Conservation (phyloP, 2,329 filamentous ascomycete genomes). For the Ilyonectria destructans region DNA sequence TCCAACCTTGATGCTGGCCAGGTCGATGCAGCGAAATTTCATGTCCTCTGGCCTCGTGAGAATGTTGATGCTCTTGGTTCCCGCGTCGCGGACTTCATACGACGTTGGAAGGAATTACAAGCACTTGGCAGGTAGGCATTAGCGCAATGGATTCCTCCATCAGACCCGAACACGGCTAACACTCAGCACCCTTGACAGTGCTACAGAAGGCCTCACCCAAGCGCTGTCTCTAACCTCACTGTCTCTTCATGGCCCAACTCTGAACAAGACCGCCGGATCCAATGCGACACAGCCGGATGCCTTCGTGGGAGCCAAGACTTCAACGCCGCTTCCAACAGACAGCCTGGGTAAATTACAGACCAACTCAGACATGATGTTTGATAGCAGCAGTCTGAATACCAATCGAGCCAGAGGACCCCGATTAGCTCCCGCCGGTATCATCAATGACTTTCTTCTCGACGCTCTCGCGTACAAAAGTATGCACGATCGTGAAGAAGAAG, state of each 20-base stretch:
- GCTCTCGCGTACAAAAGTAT: constrained; percentile 53
- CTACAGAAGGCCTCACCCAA: neutral
- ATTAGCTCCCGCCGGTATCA: constrained; percentile 39
- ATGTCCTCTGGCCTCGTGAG: constrained; percentile 38
- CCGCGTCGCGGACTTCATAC: constrained; percentile 11
- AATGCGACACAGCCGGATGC: neutral
- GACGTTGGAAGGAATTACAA: neutral
- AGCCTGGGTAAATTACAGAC: neutral
- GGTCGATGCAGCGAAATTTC: constrained; percentile 28
- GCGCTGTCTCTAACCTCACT: neutral
- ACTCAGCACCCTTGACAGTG: neutral
- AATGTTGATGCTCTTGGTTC: constrained; percentile 10
- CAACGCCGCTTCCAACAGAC: neutral
- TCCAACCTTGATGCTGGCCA: neutral
- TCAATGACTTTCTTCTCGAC: constrained; percentile 54
- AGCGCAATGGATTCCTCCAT: neutral
- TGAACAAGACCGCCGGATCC: neutral
- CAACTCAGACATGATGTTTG: neutral
- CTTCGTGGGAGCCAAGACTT: neutral
- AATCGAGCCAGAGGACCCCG: neutral
- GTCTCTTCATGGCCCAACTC: neutral
- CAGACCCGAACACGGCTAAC: neutral
- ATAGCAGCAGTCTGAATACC: constrained; percentile 4
- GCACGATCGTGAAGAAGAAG: constrained; percentile 52
- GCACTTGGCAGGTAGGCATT: neutral